These are phyloP conservation scores for Paramyrothecium roridum DNA, from an alignment of 2,329 filamentous ascomycete species.

Conservation along the genomic window DNA sequence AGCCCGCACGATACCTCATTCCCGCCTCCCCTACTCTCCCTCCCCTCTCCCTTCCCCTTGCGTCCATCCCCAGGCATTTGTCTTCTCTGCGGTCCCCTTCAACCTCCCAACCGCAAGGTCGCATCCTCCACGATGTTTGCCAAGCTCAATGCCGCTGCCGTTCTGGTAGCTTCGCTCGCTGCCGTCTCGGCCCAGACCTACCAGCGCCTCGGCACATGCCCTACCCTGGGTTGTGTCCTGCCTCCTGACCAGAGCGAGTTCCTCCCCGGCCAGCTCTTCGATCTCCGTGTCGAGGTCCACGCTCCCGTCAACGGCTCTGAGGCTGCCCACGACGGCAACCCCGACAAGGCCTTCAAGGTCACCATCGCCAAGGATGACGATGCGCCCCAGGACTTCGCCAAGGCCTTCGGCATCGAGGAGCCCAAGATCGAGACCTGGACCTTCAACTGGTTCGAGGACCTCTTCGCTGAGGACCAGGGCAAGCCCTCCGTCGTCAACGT, in stretches of 20 bases:
- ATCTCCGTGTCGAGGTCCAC: conserved; percentile 79
- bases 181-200: conserved; percentile 53
- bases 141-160: conserved; percentile 31
- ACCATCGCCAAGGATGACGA: conserved; percentile 65
- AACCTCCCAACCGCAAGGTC: not conserved
- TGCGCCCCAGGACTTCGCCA: conserved; percentile 50
- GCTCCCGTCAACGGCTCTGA: conserved; percentile 79
- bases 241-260: conserved; percentile 72
- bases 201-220: conserved; percentile 58
- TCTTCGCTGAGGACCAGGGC: conserved; percentile 71
- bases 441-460: conserved; percentile 82
- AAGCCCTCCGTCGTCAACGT: conserved; percentile 75
- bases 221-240: conserved; percentile 55
- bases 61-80: not conserved
- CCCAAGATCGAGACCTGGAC: conserved; percentile 76
- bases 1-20: not conserved
- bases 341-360: conserved; percentile 73
- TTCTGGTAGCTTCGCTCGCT: conserved; percentile 30
- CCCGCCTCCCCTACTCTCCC: not conserved
- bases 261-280: conserved; percentile 79
- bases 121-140: conserved; percentile 25
- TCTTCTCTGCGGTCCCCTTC: conserved; percentile 4
- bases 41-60: not conserved
- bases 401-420: conserved; percentile 69
- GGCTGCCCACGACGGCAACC: conserved; percentile 63